Evolutionary conservation across 1,284 basidiomycete species (phyloP), one percentile per base, ranked within the genome.

Genomic region (Ganoderma resinaceum): DNA sequence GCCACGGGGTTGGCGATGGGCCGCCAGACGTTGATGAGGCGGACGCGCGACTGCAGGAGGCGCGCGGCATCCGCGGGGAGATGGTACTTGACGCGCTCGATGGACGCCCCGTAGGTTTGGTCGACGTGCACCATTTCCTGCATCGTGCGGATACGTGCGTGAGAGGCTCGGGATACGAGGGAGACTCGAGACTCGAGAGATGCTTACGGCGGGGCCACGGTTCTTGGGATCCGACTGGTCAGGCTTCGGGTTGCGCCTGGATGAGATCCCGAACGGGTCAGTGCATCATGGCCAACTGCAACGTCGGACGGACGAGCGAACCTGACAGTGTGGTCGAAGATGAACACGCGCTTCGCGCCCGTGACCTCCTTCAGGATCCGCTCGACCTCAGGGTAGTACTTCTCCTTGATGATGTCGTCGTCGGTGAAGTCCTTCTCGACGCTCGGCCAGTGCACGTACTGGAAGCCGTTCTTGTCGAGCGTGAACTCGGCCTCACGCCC

Each of bases 21-120:
- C 23, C 86, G 80, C 87, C 86, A 88, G 66, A 87, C 81, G 74
- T 88, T 88, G 80, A 88, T 84, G 69, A 88, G 82, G 67, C 84
- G 84, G 43, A 84, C 88, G 42, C 90, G 87, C n/a, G 80, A 80
- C 70, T 83, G 76, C 31, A 87, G 79, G 11, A 86, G 80, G 20
- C 77, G 78, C 3, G 84, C 81, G 0, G 78, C 86, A 1, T 88
- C 86, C 9, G 77, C 78, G 18, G 82, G 82, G 35, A 87, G 81
- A 71, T 90, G 87, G 16, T 84, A 81, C 68, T 84, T 83, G 2
- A 90, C 88, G 26, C 88, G 86, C 2, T 79, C 80, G 29, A 84
- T 78, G 16, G 85, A 80, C 3, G 88, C 83, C 12, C 78, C 72
- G 49, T 80, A 82, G 0, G 89, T 88, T 77, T 91, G 89, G 76